Evolutionary conservation across 805 yeast species (phyloP), one percentile per base, ranked within the genome.

Genomic region (Saccharomycopsis fibuligera): DNA sequence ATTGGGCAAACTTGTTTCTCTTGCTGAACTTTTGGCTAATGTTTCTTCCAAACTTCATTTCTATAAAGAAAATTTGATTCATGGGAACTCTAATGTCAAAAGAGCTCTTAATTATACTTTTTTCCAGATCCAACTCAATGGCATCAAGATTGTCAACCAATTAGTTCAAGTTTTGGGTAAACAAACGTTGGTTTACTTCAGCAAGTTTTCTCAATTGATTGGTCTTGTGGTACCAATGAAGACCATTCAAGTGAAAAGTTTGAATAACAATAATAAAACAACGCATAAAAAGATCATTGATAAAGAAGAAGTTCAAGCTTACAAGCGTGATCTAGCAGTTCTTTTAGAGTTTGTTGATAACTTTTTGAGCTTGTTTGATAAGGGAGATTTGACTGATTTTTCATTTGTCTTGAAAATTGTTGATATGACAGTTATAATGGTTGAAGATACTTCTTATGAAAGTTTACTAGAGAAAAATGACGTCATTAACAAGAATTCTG

Each of bases 11-110:
- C 59, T 83, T 2, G 59, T 83, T 4, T 60, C 68, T 6, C 51
- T 81, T 43, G 67, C 72, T 21, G 88, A 83, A 57, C 64, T 80
- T 10, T 58, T 82, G 14, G 63, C 77, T 50, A 70, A 81, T 16
- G 62, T 86, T 50, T 78, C 81, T 54, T 63, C 74, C 12, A 75
- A 71, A 46, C 78, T 76, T 53, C 63, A 80, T 33, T 70, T 79
- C 1, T 70, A 81, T 58, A 76, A 74, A 55, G 69, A 74, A 42
- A 87, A 81, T 23, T 45, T 70, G 53, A 72, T 83, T 50, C 70
- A 83, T 52, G 83, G 81, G 57, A 67, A 65, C 30, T 8, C 17
- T 4, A 41, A 45, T 22, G 41, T 49, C 12, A 75, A 72, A 49
- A 61, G 66, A 10, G 59, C 71, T 21, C 68, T 84, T 16, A 58